Evolutionary conservation across 225 moss, liverwort and hornwort species (phyloP), one percentile per base, ranked within the genome.

Genomic region (Pseudisothecium myosuroides): DNA sequence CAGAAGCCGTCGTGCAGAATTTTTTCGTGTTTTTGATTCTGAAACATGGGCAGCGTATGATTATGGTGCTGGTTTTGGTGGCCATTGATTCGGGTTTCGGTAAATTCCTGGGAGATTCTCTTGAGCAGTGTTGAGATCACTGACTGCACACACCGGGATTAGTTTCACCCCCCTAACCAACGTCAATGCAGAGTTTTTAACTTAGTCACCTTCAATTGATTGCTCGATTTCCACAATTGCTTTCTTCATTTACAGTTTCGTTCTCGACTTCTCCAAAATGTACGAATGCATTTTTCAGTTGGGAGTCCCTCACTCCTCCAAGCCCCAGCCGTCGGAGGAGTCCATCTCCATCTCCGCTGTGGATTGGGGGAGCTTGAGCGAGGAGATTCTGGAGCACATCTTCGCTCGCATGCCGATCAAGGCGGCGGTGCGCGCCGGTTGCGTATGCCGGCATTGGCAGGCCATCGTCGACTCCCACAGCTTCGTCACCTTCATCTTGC

Each of bases 331-430:
- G 37, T 45, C 76, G 32, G 81, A 67, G 56, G 88, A 80, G 41
- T 56, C 24, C 29, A 39, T 84, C 43, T 81, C 81, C 59, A 18
- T 43, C 59, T 29, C 83, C 24, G 62, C 45, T 43, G 82, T 81
- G 61, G 93, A 88, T 68, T 92, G 92, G 93, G 90, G 76, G 65
- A 87, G 82, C 34, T 74, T 93, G 89, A 92, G 90, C 79, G 85
- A 87, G 83, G 92, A 93, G 78, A 76, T 93, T 24, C 52, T 92
- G 87, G 88, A 87, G 90, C 93, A 89, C 34, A 92, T 93, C 31
- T 93, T 93, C 56, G 93, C 93, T 39, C 92, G 90, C 61, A 86
- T 93, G 93, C 93, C 92, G 2, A 89, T 93, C 76, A 93, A 80
- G 72, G 89, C 69, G 54, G 93, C 90, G 10, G 93, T 93, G 75